A percentile compares a stretch with the other conserved stretches of the same genome.
These are phyloP conservation scores for Rosa persica DNA, from an alignment of 306 rosid species.

Conservation along the genomic window DNA sequence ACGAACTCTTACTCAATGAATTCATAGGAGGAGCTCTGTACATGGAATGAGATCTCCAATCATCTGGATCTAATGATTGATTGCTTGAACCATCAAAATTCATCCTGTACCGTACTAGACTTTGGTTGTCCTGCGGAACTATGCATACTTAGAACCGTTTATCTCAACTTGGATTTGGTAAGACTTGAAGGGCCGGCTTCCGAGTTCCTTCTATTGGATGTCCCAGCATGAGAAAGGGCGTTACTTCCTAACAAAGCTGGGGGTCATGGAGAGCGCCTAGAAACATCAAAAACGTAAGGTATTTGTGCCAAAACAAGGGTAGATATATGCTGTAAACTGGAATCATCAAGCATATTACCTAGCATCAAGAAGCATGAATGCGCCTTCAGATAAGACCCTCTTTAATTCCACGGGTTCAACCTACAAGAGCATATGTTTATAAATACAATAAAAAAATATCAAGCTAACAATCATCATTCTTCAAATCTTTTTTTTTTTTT, in stretches of 20 bases:
- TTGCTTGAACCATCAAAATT: slow-evolving; percentile 24
- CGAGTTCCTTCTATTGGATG: slow-evolving; percentile 55
- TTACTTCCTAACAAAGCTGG: slow-evolving; percentile 43
- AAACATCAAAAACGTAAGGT: slow-evolving; percentile 16
- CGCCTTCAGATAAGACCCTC: slow-evolving; percentile 67
- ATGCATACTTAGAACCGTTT: slow-evolving; percentile 27
- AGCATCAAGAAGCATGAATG: slow-evolving; percentile 79
- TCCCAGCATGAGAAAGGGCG: slow-evolving; percentile 38
- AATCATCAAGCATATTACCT: slow-evolving; percentile 41
- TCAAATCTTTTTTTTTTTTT: neutral
- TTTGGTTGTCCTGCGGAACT: slow-evolving; percentile 33
- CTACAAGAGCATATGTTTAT: slow-evolving; percentile 33
- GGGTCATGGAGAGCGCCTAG: slow-evolving; percentile 55
- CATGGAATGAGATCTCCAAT: slow-evolving; percentile 45
- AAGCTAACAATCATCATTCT: neutral
- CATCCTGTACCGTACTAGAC: slow-evolving; percentile 24
- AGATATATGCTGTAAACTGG: slow-evolving; percentile 3
- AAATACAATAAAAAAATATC: neutral
- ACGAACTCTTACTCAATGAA: slow-evolving; percentile 69
- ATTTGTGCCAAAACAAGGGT: neutral
- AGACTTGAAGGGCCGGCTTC: slow-evolving; percentile 53
- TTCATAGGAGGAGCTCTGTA: slow-evolving; percentile 39
- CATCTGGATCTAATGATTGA: slow-evolving; percentile 40
- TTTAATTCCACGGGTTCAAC: slow-evolving; percentile 66
- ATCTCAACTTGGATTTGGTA: slow-evolving; percentile 44